A percentile compares a stretch with the other conserved stretches of the same genome.
Conservation (phyloP, 78 protist genomes). For the Pelomyxa schiedti region DNA sequence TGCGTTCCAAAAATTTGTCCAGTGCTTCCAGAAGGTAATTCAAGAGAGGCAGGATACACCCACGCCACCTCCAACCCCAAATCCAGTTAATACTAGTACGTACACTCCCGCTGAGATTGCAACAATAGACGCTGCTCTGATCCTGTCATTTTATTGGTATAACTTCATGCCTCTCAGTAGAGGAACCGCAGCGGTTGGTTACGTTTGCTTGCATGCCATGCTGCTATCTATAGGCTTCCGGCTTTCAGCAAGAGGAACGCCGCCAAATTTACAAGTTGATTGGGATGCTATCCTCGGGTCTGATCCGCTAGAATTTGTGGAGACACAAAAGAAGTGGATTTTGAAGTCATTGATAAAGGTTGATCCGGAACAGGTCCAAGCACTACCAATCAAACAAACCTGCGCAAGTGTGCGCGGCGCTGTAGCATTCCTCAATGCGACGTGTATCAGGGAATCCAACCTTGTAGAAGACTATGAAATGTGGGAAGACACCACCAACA, state of each 20-base stretch:
- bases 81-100: too few relatives aligned
- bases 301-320: constrained; percentile 7
- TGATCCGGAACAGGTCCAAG: too few relatives aligned
- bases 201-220: constrained; percentile 19
- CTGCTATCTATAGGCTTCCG: constrained; percentile 37
- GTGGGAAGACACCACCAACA: too few relatives aligned
- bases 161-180: constrained; percentile 70
- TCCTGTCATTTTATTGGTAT: constrained; percentile 54
- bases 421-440: too few relatives aligned
- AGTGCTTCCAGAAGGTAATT: not conserved
- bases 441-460: too few relatives aligned
- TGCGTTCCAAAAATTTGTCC: constrained; percentile 1
- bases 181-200: constrained; percentile 58
- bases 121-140: constrained; percentile 25
- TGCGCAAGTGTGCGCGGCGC: too few relatives aligned
- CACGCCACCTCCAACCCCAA: too few relatives aligned
- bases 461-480: too few relatives aligned
- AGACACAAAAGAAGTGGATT: constrained; percentile 17
- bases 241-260: constrained; percentile 1
- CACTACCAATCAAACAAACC: too few relatives aligned
- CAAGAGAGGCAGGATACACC: too few relatives aligned
- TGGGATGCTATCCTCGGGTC: constrained; percentile 57
- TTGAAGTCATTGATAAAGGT: too few relatives aligned
- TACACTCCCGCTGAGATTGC: too few relatives aligned
- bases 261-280: constrained; percentile 30